These are phyloP conservation scores for Dictyostelium capitatum DNA, from an alignment of 78 protist species.

Conservation along the genomic window DNA sequence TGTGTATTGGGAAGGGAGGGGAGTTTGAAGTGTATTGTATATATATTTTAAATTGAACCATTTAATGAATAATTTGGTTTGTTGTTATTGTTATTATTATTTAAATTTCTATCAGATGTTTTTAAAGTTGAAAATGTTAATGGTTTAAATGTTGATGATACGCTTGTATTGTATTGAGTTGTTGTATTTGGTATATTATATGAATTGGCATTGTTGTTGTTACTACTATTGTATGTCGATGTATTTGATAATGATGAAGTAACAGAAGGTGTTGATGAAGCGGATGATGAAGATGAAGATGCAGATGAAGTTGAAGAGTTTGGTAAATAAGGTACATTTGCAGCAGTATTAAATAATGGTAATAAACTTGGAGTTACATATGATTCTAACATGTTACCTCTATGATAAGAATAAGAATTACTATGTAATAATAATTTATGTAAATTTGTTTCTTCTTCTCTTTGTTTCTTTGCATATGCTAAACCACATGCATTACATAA, in stretches of 20 bases:
- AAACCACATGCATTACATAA: constrained; percentile 81
- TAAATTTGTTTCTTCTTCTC: constrained; percentile 68
- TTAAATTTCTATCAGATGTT: neutral
- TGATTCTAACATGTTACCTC: constrained; percentile 62
- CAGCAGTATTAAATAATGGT: constrained; percentile 47
- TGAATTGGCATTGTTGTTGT: neutral
- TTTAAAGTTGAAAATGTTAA: constrained; percentile 21
- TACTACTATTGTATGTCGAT: neutral
- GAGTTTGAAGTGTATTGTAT: no score
- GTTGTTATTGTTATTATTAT: neutral
- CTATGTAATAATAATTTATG: constrained; percentile 51
- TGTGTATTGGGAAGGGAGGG: neutral
- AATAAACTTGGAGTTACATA: constrained; percentile 37
- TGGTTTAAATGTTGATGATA: constrained; percentile 6
- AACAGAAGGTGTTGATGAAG: neutral
- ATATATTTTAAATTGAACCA: constrained; percentile 10
- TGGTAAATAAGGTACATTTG: constrained; percentile 33
- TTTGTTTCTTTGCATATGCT: constrained; percentile 78
- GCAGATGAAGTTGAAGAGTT: neutral
- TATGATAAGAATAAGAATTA: constrained; percentile 49
- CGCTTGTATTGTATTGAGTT: neutral
- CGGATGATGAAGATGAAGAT: neutral
- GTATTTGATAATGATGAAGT: neutral
- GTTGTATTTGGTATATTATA: constrained; percentile 17
- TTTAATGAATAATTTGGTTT: constrained; percentile 2